phyloP scores from a whole-genome alignment of 306 rosid species.

The Oemleria cerasiformis region DNA sequence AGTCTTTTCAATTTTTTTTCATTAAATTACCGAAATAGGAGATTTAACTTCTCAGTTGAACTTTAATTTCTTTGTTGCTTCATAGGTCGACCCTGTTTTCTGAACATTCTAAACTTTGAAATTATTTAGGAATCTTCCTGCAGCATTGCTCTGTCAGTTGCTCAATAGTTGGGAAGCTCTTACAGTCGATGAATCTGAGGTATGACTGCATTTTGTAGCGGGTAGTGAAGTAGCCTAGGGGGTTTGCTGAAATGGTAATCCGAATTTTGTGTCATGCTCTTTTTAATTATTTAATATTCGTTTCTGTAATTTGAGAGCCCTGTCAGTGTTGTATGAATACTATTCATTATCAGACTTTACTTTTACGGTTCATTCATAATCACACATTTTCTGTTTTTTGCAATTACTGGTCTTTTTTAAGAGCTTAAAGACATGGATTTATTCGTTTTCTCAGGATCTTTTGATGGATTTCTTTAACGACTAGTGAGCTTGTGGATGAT shows the following conservation, averaged over 20 bases:
- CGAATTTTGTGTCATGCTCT: constrained; percentile 4
- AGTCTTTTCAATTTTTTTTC: background rate
- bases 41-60: background rate
- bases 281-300: background rate
- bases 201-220: constrained; percentile 23
- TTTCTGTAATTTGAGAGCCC: background rate
- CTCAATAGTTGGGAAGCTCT: constrained; percentile 66
- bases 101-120: constrained; percentile 22
- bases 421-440: background rate
- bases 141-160: constrained; percentile 51
- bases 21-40: background rate
- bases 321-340: background rate
- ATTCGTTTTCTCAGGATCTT: background rate
- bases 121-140: constrained; percentile 71
- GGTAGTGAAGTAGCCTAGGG: background rate
- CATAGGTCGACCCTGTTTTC: background rate
- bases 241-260: constrained; percentile 24
- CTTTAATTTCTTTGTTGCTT: background rate
- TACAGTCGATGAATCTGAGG: constrained; percentile 62
- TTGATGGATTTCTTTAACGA: background rate
- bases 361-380: no score
- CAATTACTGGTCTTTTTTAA: background rate
- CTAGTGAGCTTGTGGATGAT: background rate
- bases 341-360: background rate
- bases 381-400: background rate